Evolutionary conservation across 208 protist species (phyloP).

Genomic region (Wallacemonas sp.): DNA sequence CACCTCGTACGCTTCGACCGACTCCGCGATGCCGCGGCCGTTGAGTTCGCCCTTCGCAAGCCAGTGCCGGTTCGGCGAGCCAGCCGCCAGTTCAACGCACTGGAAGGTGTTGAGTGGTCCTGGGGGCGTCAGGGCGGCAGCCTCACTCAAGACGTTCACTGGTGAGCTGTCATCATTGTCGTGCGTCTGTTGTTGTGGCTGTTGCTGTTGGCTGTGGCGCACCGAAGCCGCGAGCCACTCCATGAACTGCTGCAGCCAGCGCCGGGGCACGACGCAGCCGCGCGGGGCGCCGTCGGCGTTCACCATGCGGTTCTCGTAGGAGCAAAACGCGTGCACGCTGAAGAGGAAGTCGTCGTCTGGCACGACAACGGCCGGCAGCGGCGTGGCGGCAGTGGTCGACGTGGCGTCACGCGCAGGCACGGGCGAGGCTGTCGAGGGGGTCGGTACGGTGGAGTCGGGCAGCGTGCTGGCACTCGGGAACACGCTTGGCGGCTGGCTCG

Average conservation of each 20-base stretch:
- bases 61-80: conserved; percentile 46
- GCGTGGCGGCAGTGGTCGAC: too few species aligned
- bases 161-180: too few species aligned
- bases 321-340: conserved; percentile 54
- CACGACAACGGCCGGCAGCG: background rate
- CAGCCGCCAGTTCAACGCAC: conserved; percentile 34
- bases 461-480: background rate
- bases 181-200: too few species aligned
- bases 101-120: conserved; percentile 68
- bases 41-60: conserved; percentile 15
- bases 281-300: conserved; percentile 33
- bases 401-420: background rate
- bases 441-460: background rate
- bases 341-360: conserved; percentile 45
- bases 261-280: conserved; percentile 55
- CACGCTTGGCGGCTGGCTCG: background rate
- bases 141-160: too few species aligned
- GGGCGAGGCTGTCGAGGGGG: background rate
- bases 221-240: conserved; percentile 27
- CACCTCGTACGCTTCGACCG: conserved; percentile 40
- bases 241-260: conserved; percentile 57
- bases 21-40: conserved; percentile 14
- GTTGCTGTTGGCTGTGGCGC: background rate
- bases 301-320: conserved; percentile 40
- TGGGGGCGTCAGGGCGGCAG: conserved; percentile 20